Evolutionary conservation across 805 yeast genomes (phyloP).

Genomic region (Clavispora santaluciae): DNA sequence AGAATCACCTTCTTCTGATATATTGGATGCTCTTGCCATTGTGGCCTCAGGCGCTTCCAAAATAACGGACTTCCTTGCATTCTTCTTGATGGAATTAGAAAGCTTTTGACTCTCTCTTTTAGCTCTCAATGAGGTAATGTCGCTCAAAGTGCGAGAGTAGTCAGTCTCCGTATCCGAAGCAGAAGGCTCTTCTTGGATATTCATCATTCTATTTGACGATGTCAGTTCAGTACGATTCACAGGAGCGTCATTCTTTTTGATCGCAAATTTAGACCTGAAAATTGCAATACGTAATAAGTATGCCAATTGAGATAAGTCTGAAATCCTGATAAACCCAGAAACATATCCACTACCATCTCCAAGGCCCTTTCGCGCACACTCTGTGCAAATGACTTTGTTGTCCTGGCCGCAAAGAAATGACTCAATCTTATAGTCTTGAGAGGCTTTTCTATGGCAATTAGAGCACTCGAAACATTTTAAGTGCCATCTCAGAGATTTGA

Average conservation of each 20-base stretch:
- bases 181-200: slow-evolving; percentile 12
- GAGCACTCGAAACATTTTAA: slow-evolving; percentile 64
- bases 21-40: slow-evolving; percentile 26
- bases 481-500: slow-evolving; percentile 76
- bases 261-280: slow-evolving; percentile 62
- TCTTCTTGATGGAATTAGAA: slow-evolving; percentile 49
- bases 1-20: slow-evolving; percentile 12
- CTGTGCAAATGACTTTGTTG: slow-evolving; percentile 48
- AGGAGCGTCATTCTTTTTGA: slow-evolving; percentile 26
- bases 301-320: slow-evolving; percentile 68
- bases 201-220: slow-evolving; percentile 7
- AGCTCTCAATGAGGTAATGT: slow-evolving; percentile 71
- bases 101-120: slow-evolving; percentile 62
- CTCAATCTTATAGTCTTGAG: slow-evolving; percentile 10
- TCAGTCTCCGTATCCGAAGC: slow-evolving; percentile 34
- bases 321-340: slow-evolving; percentile 55
- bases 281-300: slow-evolving; percentile 81
- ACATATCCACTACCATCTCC: slow-evolving; percentile 32
- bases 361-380: slow-evolving; percentile 48
- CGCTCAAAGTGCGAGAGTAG: slow-evolving; percentile 68
- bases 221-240: neutral
- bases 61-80: slow-evolving; percentile 62
- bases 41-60: slow-evolving; percentile 58
- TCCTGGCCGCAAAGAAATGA: slow-evolving; percentile 13
- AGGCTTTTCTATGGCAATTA: slow-evolving; percentile 41